Conservation (phyloP, 208 protist species). For the Leishmania martiniquensis region DNA sequence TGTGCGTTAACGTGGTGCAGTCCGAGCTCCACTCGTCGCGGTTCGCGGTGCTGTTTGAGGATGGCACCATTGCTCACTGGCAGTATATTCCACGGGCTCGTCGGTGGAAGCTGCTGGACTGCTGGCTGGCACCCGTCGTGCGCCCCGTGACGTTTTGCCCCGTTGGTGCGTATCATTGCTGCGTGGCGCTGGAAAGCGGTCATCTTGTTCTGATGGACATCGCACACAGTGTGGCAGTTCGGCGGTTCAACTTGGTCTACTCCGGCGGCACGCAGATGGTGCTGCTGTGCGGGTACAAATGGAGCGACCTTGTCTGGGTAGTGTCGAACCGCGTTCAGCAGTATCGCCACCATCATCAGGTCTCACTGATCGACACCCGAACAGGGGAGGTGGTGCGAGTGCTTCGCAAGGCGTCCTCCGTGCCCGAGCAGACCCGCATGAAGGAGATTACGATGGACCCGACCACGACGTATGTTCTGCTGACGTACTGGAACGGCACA, state of each 20-base stretch:
- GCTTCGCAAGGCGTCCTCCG: constrained; percentile 67
- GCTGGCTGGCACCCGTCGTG: constrained; percentile 46
- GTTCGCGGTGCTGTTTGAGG: constrained; percentile 80
- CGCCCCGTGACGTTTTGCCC: constrained; percentile 52
- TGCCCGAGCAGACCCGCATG: constrained; percentile 59
- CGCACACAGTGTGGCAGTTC: constrained; percentile 48
- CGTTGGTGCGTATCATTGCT: constrained; percentile 47
- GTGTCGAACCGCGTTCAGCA: constrained; percentile 63
- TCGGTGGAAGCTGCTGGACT: constrained; percentile 59
- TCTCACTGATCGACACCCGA: constrained; percentile 75
- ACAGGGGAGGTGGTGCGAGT: constrained; percentile 73
- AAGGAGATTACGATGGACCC: constrained; percentile 69
- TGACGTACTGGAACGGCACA: constrained; percentile 72
- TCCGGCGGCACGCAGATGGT: constrained; percentile 77
- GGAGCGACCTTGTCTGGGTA: constrained; percentile 76
- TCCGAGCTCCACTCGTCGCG: constrained; percentile 46
- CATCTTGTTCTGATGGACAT: constrained; percentile 73
- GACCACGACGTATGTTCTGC: constrained; percentile 58
- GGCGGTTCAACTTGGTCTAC: constrained; percentile 75
- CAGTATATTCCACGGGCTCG: constrained; percentile 45
- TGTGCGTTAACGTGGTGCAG: constrained; percentile 65
- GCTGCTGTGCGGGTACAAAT: constrained; percentile 59
- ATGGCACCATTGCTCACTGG: constrained; percentile 78
- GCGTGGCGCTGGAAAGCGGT: constrained; percentile 71
- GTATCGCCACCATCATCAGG: constrained; percentile 70